Conservation (phyloP, 352 stramenopile species). For the Detonula confervacea region DNA sequence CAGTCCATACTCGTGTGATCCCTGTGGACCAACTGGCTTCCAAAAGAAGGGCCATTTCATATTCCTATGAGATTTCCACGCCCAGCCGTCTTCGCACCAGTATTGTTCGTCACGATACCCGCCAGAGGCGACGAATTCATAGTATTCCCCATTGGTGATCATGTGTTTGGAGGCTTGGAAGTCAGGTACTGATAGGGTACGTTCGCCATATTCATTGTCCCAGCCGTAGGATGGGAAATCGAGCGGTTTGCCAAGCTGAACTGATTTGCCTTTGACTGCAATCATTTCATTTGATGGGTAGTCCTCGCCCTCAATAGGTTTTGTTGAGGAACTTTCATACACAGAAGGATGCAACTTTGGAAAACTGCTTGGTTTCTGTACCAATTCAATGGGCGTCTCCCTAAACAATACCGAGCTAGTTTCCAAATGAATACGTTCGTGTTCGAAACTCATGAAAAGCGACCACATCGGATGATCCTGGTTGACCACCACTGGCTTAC, state of each 20-base stretch:
- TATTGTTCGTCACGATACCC: slow-evolving; percentile 91
- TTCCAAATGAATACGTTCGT: slow-evolving; percentile 97
- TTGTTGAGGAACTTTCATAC: slow-evolving; percentile 25
- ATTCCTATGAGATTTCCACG: slow-evolving; percentile 94
- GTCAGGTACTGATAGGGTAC: slow-evolving; percentile 87
- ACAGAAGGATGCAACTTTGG: slow-evolving; percentile 88
- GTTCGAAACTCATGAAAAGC: slow-evolving; percentile 94
- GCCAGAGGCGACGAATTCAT: slow-evolving; percentile 92
- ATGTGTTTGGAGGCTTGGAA: slow-evolving; percentile 92
- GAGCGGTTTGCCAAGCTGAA: slow-evolving; percentile 90
- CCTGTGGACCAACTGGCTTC: slow-evolving; percentile 90
- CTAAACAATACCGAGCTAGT: slow-evolving; percentile 95
- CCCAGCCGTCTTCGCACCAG: slow-evolving; percentile 93
- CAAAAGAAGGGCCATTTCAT: slow-evolving; percentile 96
- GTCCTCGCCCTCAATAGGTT: slow-evolving; percentile 87
- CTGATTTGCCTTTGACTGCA: slow-evolving; percentile 77
- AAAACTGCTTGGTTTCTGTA: slow-evolving; percentile 88
- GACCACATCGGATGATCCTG: slow-evolving; percentile 91
- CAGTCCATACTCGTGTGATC: slow-evolving; percentile 93
- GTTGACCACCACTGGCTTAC: slow-evolving; percentile 82
- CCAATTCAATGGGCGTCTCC: slow-evolving; percentile 91
- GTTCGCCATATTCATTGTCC: slow-evolving; percentile 97
- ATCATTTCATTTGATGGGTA: slow-evolving; percentile 92
- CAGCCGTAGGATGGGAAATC: slow-evolving; percentile 94
- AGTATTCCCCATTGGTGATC: slow-evolving; percentile 96